Base-by-base conservation (phyloP, 192 early-diverging fungal species). In the Coemansia sp. region DNA sequence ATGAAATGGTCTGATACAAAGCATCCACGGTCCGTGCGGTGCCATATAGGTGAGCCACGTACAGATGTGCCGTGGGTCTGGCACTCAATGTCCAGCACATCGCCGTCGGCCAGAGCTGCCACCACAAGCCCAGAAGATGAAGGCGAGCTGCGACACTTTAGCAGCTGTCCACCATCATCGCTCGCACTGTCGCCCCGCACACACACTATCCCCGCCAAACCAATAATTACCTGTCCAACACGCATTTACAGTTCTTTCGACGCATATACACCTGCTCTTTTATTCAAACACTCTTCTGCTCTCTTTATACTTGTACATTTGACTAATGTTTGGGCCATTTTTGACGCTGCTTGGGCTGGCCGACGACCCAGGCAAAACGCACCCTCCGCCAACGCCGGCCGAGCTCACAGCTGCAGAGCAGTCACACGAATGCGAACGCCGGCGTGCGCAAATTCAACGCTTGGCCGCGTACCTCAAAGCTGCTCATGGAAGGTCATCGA, bases 251-350 rank as follows among this genome's bases (percentile, higher is more conserved):
- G 43, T 17, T 47, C 3, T 17, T n/a, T 12, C 43, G 2, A n/a
- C 16, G 41, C 10, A 17, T 6, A 47, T n/a, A 17, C 43, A n/a
- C 16, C 43, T 47, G 21, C 21, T 47, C 14, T 45, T 47, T 47
- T 47, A 10, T n/a, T 47, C 16, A n/a, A n/a, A 12, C 12, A 47
- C n/a, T 47, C 43, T n/a, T 17, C 16, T n/a, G 43, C n/a, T 17
- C n/a, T 47, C 14, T 47, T n/a, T 49, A 49, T 19, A 49, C 19
- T 49, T 49, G 48, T 49, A 49, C 48, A 49, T 49, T 47, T 19
- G 3, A 22, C 19, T 6, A 54, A 75, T 70, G 67, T 69, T 69
- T 62, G 59, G 41, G n/a, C 53, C 59, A 31, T 65, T 70, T 48
- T 55, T 75, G 39, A 61, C 62, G 50, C 47, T 68, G 3, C 59